Evolutionary conservation across 345 rosid species (phyloP).

Genomic region (Citrus sp.): DNA sequence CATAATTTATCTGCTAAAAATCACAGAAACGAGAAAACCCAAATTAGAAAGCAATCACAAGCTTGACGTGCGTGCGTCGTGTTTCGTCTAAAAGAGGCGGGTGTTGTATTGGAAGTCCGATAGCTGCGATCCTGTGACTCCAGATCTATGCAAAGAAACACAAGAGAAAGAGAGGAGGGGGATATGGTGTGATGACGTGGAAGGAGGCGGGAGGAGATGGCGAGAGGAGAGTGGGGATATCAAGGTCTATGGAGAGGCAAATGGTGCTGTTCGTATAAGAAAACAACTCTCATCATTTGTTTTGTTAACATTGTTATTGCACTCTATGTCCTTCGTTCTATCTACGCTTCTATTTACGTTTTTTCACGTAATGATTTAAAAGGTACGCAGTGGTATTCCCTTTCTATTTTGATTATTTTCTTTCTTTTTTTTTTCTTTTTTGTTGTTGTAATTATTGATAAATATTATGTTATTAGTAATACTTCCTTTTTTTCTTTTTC

Average conservation of each 20-base stretch:
- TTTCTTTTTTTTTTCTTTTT: neutral
- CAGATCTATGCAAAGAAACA: neutral
- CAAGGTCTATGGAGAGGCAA: conserved; percentile 43
- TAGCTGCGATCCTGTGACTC: neutral
- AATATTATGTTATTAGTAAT: neutral
- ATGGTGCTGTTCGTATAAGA: conserved; percentile 66
- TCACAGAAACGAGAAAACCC: neutral
- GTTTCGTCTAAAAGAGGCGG: neutral
- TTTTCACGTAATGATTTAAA: conserved; percentile 44
- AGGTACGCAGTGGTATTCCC: conserved; percentile 17
- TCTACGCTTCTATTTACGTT: conserved; percentile 73
- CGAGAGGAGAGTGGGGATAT: conserved; percentile 58
- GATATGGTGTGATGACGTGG: conserved; percentile 52
- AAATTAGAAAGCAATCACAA: neutral
- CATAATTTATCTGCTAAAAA: neutral
- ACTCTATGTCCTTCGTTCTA: conserved; percentile 82
- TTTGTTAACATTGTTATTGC: conserved; percentile 86
- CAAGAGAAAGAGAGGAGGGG: neutral
- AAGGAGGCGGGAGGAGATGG: conserved; percentile 37
- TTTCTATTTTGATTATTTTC: neutral
- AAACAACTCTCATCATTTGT: conserved; percentile 75
- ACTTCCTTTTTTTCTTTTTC: neutral
- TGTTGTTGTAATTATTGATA: neutral
- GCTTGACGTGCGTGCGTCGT: neutral
- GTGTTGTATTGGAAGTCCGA: neutral